phyloP scores from a whole-genome alignment of 345 rosid genomes.

The Eucalyptus leucophloia region DNA sequence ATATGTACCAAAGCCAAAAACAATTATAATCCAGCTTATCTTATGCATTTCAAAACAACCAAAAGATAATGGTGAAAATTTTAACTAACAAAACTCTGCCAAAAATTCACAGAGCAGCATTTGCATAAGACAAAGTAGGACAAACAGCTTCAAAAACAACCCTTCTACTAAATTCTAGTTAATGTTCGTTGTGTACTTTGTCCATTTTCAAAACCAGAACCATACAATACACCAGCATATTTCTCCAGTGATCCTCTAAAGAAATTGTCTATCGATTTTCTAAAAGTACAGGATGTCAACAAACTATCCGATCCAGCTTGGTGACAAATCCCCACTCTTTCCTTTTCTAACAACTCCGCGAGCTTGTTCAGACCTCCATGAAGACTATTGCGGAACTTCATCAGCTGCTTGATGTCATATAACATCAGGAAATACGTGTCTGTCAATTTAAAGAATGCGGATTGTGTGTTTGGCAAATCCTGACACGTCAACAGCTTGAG shows the following conservation, averaged over 20 bases:
- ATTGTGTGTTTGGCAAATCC: conserved; percentile 49
- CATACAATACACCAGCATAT: conserved; percentile 80
- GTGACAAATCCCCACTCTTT: conserved; percentile 75
- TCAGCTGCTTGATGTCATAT: conserved; percentile 72
- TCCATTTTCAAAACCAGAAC: conserved; percentile 78
- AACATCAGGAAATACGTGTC: conserved; percentile 49
- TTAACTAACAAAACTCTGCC: neutral
- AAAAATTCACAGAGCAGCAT: neutral
- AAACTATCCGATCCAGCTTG: conserved; percentile 90
- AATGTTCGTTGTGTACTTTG: conserved; percentile 1
- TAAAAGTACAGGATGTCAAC: conserved; percentile 73
- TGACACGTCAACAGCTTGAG: conserved; percentile 65
- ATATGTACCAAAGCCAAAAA: neutral
- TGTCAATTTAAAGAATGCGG: conserved; percentile 45
- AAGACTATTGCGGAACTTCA: conserved; percentile 78
- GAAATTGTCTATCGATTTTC: conserved; percentile 72
- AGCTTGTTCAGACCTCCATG: conserved; percentile 88
- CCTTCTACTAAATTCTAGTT: neutral
- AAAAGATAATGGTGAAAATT: neutral
- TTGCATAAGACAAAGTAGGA: neutral
- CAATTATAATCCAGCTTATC: neutral
- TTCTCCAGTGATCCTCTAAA: conserved; percentile 55
- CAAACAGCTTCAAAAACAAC: neutral
- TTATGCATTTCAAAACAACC: neutral
- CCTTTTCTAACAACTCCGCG: conserved; percentile 62